Conservation (phyloP, 805 yeast genomes). For the Metschnikowia koreensis region DNA sequence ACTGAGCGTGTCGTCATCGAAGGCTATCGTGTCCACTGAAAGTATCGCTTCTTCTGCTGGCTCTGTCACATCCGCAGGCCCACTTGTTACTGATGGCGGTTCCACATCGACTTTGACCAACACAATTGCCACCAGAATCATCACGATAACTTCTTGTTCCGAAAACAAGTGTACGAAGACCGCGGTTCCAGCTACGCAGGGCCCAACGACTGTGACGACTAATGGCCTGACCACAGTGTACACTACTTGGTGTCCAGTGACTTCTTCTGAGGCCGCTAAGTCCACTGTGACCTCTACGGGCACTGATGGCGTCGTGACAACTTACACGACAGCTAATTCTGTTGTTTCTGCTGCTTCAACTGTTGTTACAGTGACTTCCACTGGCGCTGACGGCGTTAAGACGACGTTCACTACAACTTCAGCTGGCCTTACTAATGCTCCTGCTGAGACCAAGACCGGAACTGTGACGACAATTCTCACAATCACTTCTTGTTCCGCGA, state of each 20-base stretch:
- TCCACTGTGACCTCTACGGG: constrained; percentile 17
- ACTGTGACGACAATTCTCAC: constrained; percentile 26
- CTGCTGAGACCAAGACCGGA: constrained; percentile 2
- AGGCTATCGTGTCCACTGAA: too few relatives aligned
- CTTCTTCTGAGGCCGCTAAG: constrained; percentile 23
- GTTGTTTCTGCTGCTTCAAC: constrained; percentile 16
- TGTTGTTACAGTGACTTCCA: constrained; percentile 20
- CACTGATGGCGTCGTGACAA: constrained; percentile 17
- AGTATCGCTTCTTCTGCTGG: too few relatives aligned
- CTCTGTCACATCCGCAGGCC: too few relatives aligned
- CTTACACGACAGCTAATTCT: constrained; percentile 6
- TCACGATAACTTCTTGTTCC: constrained; percentile 26
- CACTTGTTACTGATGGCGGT: too few relatives aligned
- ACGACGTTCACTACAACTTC: constrained; percentile 7
- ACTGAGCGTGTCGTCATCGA: too few relatives aligned
- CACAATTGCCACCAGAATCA: constrained; percentile 21
- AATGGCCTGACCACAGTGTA: constrained; percentile 19
- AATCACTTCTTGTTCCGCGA: constrained; percentile 21
- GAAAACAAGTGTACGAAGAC: constrained; percentile 12
- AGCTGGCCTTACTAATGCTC: background rate
- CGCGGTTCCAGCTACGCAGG: constrained; percentile 31
- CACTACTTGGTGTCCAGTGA: constrained; percentile 39
- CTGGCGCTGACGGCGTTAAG: background rate
- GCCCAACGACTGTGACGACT: constrained; percentile 26
- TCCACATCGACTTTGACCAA: background rate